Conservation (phyloP, 768 basidiomycete species). For the Mycena haematopus region DNA sequence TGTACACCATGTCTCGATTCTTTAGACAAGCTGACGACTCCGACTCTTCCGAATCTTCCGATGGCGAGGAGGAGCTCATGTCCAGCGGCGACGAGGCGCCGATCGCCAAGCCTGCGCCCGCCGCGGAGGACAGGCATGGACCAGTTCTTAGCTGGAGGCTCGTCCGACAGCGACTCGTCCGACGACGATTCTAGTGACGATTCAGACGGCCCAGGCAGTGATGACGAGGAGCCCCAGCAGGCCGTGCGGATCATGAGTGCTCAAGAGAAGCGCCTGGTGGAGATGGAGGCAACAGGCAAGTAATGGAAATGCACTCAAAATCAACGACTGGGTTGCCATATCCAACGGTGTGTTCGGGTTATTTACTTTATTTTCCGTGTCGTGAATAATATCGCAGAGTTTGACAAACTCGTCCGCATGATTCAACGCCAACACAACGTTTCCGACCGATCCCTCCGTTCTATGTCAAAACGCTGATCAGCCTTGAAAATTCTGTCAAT, state of each 20-base stretch:
- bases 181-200: constrained; percentile 43
- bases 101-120: constrained; percentile 51
- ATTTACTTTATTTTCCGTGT: not conserved
- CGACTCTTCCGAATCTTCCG: constrained; percentile 71
- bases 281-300: constrained; percentile 92
- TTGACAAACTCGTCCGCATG: constrained; percentile 93
- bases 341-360: constrained; percentile 69
- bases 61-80: constrained; percentile 82
- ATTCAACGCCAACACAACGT: constrained; percentile 86
- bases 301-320: constrained; percentile 95
- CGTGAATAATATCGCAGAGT: constrained; percentile 62
- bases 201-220: constrained; percentile 53
- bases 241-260: constrained; percentile 85
- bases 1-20: constrained; percentile 79
- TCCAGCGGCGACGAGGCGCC: constrained; percentile 70
- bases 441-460: constrained; percentile 89
- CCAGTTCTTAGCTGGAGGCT: constrained; percentile 71
- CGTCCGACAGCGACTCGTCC: constrained; percentile 63
- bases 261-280: constrained; percentile 88
- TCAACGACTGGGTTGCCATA: constrained; percentile 95
- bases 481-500: constrained; percentile 79
- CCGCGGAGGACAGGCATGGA: constrained; percentile 72
- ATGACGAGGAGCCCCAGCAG: constrained; percentile 73
- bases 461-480: constrained; percentile 75
- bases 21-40: constrained; percentile 87